Conservation (phyloP, 208 protist genomes). For the Crithidia bombi region DNA sequence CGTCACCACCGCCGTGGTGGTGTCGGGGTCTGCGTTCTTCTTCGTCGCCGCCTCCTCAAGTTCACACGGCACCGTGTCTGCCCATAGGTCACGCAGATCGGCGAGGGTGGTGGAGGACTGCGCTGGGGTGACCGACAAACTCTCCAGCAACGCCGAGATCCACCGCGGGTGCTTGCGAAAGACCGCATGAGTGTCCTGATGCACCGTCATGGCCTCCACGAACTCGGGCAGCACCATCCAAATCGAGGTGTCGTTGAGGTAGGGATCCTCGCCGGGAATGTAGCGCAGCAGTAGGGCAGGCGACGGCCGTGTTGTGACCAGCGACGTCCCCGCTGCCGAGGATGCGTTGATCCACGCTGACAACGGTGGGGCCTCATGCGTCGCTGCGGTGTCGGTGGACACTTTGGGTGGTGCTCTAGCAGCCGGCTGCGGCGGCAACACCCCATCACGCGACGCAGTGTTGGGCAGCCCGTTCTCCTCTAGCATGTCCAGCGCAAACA, state of each 20-base stretch:
- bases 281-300: slow-evolving; percentile 20
- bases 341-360: too few species aligned
- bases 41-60: neutral
- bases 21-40: neutral
- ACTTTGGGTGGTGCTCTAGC: too few species aligned
- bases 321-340: too few species aligned
- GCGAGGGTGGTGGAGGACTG: slow-evolving; percentile 18
- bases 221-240: slow-evolving; percentile 53
- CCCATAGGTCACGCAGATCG: slow-evolving; percentile 21
- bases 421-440: neutral
- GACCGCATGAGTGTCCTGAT: slow-evolving; percentile 59
- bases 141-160: slow-evolving; percentile 39
- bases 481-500: slow-evolving; percentile 26
- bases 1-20: neutral
- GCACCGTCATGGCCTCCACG: slow-evolving; percentile 86
- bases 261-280: slow-evolving; percentile 23
- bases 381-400: neutral
- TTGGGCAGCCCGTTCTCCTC: slow-evolving; percentile 28
- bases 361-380: neutral
- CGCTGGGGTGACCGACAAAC: slow-evolving; percentile 43
- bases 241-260: slow-evolving; percentile 32
- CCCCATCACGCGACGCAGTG: neutral
- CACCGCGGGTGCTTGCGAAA: slow-evolving; percentile 44
- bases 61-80: neutral
- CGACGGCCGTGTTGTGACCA: slow-evolving; percentile 15